These are phyloP conservation scores for Mortierella sp. DNA, from an alignment of 371 early-diverging fungal species.

Conservation along the genomic window DNA sequence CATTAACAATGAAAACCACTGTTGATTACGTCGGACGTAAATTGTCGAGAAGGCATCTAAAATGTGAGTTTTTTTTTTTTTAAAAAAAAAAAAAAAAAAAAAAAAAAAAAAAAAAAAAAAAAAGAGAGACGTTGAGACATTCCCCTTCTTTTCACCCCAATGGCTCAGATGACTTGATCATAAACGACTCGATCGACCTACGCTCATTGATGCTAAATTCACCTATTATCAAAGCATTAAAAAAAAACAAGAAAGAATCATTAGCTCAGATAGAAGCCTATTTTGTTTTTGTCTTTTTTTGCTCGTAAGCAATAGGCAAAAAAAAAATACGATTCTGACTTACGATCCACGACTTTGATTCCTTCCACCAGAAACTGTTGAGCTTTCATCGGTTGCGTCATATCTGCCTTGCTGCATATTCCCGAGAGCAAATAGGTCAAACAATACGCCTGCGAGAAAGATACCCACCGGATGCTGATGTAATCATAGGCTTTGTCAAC, in stretches of 20 bases:
- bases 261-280: no score
- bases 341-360: constrained; percentile 51
- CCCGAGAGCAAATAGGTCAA: constrained; percentile 47
- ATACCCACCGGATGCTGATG: constrained; percentile 45
- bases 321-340: no score
- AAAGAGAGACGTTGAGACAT: no score
- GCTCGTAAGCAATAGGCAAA: no score
- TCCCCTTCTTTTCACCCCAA: no score
- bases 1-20: constrained; percentile 46
- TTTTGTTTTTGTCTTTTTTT: no score
- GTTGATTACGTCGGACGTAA: constrained; percentile 35
- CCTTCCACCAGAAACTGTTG: constrained; percentile 46
- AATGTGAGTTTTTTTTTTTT: no score
- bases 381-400: constrained; percentile 40
- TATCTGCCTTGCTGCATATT: constrained; percentile 45
- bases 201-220: constrained; percentile 45
- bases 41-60: constrained; percentile 30
- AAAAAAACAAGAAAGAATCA: not conserved
- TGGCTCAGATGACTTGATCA: no score
- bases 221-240: constrained; percentile 7
- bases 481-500: no score
- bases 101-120: not conserved
- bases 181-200: constrained; percentile 8
- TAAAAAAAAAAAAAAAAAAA: not conserved
- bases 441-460: constrained; percentile 50